phyloP scores from a whole-genome alignment of 202 grass and related monocot genomes.

The Hordeum pubiflorum region DNA sequence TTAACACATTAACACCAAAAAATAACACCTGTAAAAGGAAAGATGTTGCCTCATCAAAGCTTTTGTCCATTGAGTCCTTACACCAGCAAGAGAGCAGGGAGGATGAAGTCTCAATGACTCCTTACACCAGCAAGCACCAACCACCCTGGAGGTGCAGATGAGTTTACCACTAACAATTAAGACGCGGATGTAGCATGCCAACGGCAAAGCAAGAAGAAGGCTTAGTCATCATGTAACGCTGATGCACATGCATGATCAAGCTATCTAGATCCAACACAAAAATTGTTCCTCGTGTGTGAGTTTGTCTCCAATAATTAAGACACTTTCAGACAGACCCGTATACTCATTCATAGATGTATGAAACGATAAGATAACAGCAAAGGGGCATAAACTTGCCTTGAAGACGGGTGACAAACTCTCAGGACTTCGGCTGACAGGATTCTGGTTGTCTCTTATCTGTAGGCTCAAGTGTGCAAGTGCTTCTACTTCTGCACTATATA shows the following conservation, averaged over 20 bases:
- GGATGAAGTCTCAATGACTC: neutral
- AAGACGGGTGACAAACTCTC: neutral
- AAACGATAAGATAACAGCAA: neutral
- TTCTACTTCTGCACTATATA: neutral
- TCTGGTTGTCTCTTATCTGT: no score
- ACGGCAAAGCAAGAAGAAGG: neutral
- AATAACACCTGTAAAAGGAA: neutral
- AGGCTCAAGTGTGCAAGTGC: no score
- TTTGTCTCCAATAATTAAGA: neutral
- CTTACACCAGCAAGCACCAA: neutral
- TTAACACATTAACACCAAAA: no score
- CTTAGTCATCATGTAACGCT: neutral
- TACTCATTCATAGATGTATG: neutral
- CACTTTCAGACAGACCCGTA: neutral
- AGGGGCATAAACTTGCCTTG: neutral
- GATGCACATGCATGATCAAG: neutral
- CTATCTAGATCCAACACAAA: neutral
- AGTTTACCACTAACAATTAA: neutral
- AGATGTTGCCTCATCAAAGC: no score
- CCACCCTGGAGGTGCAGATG: neutral
- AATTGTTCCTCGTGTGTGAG: neutral
- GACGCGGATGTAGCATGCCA: neutral
- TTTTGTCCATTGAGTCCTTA: no score
- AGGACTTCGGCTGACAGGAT: neutral
- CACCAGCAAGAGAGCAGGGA: no score